Evolutionary conservation across 2,329 filamentous ascomycete species (phyloP), one percentile per base, ranked within the genome.

Genomic region (Fusarium domesticum): DNA sequence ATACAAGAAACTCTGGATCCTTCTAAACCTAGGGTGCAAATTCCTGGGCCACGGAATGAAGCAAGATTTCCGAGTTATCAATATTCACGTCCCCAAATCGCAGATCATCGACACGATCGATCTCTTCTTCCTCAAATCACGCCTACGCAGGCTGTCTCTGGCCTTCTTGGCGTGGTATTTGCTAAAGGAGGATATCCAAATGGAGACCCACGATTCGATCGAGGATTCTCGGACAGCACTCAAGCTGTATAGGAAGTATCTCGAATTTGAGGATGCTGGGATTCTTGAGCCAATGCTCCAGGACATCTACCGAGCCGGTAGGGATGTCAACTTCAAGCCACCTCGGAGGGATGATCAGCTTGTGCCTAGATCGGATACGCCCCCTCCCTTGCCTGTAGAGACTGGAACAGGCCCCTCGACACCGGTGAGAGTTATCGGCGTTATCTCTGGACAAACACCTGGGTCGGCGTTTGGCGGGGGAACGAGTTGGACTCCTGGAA

Each of bases 1-100:
- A 1, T 98, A 97, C 75, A 98, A 98, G 70, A 96, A 96, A 66
- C 82, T 98, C 20, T 98, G 95, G 95, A 81, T 97, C 14, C 77
- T 98, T 15, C 79, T 98, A 23, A 98, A 98, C 63, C 77, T 97
- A 0, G 93, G 93, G 37, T 96, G 90, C 69, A 82, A 88, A 51
- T 98, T 98, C 64, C 80, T 98, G 5, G 93, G 93, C 3, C 93
- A 98, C 61, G 92, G 92, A 4, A 75, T 98, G 33, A 89, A 89
- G 55, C 92, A 93, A 57, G 93, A 98, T 68, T 97, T 98, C 70
- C 89, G 93, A 41, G 95, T 95, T 43, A 95, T 96, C 69, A 98
- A 98, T 66, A 96, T 98, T 43, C 89, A 96, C 64, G 87, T 98
- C 0, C 93, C 95, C 2, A 88, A 85, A 63, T 69, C 80, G 4